Conservation (phyloP, 495 filamentous ascomycete species). For the Neurospora intermedia region DNA sequence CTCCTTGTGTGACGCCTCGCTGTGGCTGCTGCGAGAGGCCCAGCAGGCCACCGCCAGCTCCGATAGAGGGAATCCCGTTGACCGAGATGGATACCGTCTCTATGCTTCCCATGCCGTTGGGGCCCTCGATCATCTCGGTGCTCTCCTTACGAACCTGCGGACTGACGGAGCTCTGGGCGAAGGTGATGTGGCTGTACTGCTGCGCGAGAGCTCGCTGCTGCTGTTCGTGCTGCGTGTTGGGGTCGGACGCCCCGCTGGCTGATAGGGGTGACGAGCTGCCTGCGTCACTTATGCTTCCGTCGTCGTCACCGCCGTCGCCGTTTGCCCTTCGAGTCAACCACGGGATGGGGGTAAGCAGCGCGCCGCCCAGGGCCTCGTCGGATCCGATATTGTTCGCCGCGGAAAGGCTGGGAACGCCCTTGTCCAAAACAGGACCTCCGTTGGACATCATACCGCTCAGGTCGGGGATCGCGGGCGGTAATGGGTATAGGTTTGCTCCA, state of each 20-base stretch:
- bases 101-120: conserved; percentile 57
- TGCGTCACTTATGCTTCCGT: conserved; percentile 11
- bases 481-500: conserved; percentile 66
- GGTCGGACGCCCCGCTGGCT: background rate
- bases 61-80: conserved; percentile 46
- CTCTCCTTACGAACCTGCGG: conserved; percentile 50
- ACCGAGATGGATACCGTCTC: conserved; percentile 61
- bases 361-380: conserved; percentile 84
- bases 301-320: conserved; percentile 13
- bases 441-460: conserved; percentile 41
- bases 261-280: conserved; percentile 19
- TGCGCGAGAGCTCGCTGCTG: conserved; percentile 5
- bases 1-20: conserved; percentile 61
- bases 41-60: conserved; percentile 18
- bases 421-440: conserved; percentile 42
- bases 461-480: conserved; percentile 51
- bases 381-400: conserved; percentile 45
- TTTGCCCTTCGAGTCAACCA: conserved; percentile 50
- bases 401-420: conserved; percentile 23
- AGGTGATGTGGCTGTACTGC: conserved; percentile 5
- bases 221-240: conserved; percentile 7
- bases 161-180: conserved; percentile 8
- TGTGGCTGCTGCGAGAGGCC: background rate
- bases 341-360: conserved; percentile 85
- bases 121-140: conserved; percentile 60